Evolutionary conservation across 257 asterid species (phyloP).

Genomic region (Ehretia macrophylla): DNA sequence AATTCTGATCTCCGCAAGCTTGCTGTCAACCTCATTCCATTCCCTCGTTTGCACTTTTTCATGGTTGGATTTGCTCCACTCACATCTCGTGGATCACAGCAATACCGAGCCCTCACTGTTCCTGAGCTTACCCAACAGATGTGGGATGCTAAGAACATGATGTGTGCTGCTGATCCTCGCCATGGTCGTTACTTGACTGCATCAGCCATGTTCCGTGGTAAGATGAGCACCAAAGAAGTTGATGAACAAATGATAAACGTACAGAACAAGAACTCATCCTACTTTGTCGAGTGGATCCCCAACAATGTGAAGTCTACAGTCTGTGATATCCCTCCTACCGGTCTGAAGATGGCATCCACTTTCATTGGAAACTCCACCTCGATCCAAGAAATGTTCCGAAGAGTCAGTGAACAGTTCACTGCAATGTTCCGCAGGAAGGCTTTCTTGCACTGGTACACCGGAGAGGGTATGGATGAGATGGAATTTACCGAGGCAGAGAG

Average conservation of each 20-base stretch:
- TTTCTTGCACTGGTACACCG: neutral
- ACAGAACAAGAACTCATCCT: constrained; percentile 22
- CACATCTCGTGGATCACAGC: neutral
- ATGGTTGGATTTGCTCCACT: constrained; percentile 19
- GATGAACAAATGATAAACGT: constrained; percentile 14
- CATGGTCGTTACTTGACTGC: constrained; percentile 25
- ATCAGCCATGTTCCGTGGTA: constrained; percentile 25
- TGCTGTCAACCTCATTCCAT: constrained; percentile 24
- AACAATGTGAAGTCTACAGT: constrained; percentile 25
- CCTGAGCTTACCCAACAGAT: neutral
- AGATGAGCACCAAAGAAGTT: constrained; percentile 18
- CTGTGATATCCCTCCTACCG: constrained; percentile 22
- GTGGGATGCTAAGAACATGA: neutral
- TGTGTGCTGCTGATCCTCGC: constrained; percentile 17
- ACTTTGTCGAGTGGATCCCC: constrained; percentile 26
- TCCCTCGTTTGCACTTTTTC: constrained; percentile 24
- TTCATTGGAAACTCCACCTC: neutral
- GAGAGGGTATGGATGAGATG: neutral
- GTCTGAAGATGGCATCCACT: constrained; percentile 2
- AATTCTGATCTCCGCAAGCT: constrained; percentile 25
- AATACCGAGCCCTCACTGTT: neutral
- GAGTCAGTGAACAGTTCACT: neutral
- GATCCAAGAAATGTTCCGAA: neutral
- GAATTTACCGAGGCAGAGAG: neutral
- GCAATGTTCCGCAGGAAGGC: neutral